phyloP scores from a whole-genome alignment of 441 rosid genomes.

The Jatropha multifida region DNA sequence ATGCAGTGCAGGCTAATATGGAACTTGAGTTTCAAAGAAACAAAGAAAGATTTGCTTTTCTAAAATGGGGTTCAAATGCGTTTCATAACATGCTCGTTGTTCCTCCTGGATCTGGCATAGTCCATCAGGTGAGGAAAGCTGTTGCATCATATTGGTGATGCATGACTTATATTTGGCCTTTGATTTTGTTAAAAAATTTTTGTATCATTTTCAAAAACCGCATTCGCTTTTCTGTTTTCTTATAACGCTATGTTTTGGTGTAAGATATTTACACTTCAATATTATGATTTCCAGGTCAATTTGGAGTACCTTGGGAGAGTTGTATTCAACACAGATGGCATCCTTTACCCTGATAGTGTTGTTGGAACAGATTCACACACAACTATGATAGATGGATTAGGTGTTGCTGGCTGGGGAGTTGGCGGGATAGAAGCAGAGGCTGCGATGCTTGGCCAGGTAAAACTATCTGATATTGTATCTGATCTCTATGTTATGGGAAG shows the following conservation, averaged over 20 bases:
- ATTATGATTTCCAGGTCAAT: constrained; percentile 67
- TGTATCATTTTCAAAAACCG: neutral
- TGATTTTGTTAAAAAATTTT: neutral
- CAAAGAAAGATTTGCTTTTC: constrained; percentile 96
- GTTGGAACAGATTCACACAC: constrained; percentile 99
- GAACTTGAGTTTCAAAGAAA: constrained; percentile 94
- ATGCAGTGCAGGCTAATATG: constrained; percentile 96
- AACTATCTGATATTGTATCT: constrained; percentile 6
- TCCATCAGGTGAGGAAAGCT: constrained; percentile 73
- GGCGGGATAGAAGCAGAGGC: constrained; percentile 99
- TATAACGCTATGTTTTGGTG: neutral
- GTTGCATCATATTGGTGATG: neutral
- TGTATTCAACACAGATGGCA: constrained; percentile 83
- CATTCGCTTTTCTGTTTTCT: neutral
- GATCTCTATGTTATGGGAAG: constrained; percentile 3
- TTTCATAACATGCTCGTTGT: constrained; percentile 98
- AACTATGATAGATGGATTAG: constrained; percentile 98
- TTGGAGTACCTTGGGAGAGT: constrained; percentile 97
- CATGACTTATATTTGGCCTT: neutral
- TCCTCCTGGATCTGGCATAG: constrained; percentile 99
- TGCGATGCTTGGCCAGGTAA: constrained; percentile 99
- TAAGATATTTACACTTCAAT: constrained; percentile 7
- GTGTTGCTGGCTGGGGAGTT: constrained; percentile 99
- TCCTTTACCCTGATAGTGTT: constrained; percentile 94
- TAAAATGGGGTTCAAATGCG: constrained; percentile 97